Evolutionary conservation across 2,329 filamentous ascomycete species (phyloP), one percentile per base, ranked within the genome.

Genomic region (Shiraia bambusicola): DNA sequence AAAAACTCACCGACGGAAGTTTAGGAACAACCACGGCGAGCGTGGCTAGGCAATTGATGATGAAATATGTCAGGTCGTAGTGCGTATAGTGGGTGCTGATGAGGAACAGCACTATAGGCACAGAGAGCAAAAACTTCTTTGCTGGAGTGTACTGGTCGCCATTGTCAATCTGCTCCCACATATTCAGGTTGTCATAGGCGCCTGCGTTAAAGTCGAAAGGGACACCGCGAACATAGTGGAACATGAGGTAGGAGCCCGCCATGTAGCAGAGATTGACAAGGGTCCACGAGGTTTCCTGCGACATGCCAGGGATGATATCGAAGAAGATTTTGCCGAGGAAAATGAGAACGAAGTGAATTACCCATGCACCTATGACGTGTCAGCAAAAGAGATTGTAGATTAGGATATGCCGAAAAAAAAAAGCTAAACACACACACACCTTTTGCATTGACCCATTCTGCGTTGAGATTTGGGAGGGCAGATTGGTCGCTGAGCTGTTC

Each of bases 81-180:
- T 97, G 92, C 33, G 93, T 97, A 73, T 97, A 98, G 72, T 98
- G 93, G 16, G 93, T 98, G 79, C 92, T 97, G 61, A 97, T 78
- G 41, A 98, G 80, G 70, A 98, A 98, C 51, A 98, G 80, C 52
- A 91, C 80, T 60, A 98, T 95, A 28, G 93, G 93, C 25, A 97
- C 92, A 62, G 86, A 89, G 59, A 97, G 83, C 45, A 98, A 78
- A 65, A 98, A 98, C 72, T 98, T 98, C 79, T 98, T 98, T 54
- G 93, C 88, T 3, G 93, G 93, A 1, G 93, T 98, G 75, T 97
- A 98, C 71, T 98, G 93, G 59, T 93, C 93, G 33, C 93, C 93
- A 63, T 97, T 94, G 76, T 98, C 93, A 69, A 98, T 98, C 75
- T 98, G 93, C 76, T 98, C 93, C 93, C 93, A 98, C 93, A 98